Evolutionary conservation across 1,139 yeast genomes (phyloP), one percentile per base, ranked within the genome.

Genomic region (Kodamaea fungicola): DNA sequence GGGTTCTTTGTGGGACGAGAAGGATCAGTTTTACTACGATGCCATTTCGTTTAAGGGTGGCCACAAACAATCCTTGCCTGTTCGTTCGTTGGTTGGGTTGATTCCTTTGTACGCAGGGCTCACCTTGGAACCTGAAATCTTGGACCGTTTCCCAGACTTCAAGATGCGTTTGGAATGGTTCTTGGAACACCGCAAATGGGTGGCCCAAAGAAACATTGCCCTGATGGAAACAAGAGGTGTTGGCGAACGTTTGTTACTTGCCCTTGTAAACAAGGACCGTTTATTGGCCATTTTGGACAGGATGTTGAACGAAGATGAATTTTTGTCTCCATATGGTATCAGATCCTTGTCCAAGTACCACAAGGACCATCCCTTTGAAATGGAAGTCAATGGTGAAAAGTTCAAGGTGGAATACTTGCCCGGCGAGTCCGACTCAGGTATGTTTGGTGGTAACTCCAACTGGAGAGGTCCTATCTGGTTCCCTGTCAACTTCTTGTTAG

Each of bases 401-500:
- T 90, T 83, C 60, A 67, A 70, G 28, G 95, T 90, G 26, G 79
- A 77, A 45, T 90, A 90, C 61, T 76, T 89, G 41, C 88, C 97
- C 2, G 97, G 96, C 13, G 97, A 90, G 59, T 85, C 96, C 13
- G 94, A 88, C 55, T 83, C 95, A 3, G 96, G 96, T 8, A 77
- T 90, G 78, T 90, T 90, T 73, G 97, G 97, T 40, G 97, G 97
- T 47, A 90, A 90, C 58, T 88, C 96, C 22, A 90, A 89, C 62
- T 90, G 97, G 97, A 76, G 97, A 62, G 97, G 97, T 4, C 97
- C 97, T n/a, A 88, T 90, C 54, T 90, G 97, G 97, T 88, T 90
- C 71, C 96, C 97, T 19, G 88, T 89, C 8, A 89, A 86, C 55
- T 90, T 90, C 62, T 67, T 90, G 46, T 68, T 90, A 35, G 89